Evolutionary conservation across 2,329 filamentous ascomycete genomes (phyloP).

Genomic region (Fonsecaea multimorphosa): DNA sequence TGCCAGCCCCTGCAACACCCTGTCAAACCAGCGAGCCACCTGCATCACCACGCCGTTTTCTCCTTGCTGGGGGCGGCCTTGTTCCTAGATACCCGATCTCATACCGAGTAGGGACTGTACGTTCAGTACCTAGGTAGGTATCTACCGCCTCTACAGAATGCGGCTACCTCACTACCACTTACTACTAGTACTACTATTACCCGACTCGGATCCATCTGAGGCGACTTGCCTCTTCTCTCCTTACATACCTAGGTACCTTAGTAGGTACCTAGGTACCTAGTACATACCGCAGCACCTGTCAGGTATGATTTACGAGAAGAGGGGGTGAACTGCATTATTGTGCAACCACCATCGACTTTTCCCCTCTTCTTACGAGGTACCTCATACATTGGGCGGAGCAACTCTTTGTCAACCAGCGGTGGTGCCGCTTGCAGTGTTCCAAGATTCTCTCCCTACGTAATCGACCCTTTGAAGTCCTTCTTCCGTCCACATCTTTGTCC

Average conservation of each 20-base stretch:
- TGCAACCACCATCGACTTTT: not conserved
- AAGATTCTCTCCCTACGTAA: slow-evolving; percentile 2
- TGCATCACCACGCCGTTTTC: slow-evolving; percentile 4
- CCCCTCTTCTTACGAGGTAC: too few relatives aligned
- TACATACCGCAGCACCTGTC: too few relatives aligned
- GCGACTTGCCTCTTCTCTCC: not conserved
- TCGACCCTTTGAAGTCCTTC: not conserved
- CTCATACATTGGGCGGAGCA: not conserved
- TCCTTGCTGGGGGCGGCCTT: not conserved
- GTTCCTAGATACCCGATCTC: slow-evolving; percentile 5
- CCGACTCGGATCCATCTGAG: not conserved
- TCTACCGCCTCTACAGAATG: not conserved
- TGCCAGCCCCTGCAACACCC: not conserved
- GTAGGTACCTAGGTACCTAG: too few relatives aligned
- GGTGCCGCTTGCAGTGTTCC: not conserved
- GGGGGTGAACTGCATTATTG: not conserved
- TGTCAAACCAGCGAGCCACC: not conserved
- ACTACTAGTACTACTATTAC: not conserved
- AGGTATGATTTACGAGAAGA: not conserved
- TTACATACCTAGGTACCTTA: not conserved
- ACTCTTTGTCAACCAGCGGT: not conserved
- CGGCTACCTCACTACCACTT: not conserved
- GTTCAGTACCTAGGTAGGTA: too few relatives aligned
- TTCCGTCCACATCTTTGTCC: slow-evolving; percentile 9
- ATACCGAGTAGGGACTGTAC: not conserved